A percentile compares a stretch with the other conserved stretches of the same genome.
phyloP scores from a whole-genome alignment of 306 rosid species.

The Nissolia schottii region DNA sequence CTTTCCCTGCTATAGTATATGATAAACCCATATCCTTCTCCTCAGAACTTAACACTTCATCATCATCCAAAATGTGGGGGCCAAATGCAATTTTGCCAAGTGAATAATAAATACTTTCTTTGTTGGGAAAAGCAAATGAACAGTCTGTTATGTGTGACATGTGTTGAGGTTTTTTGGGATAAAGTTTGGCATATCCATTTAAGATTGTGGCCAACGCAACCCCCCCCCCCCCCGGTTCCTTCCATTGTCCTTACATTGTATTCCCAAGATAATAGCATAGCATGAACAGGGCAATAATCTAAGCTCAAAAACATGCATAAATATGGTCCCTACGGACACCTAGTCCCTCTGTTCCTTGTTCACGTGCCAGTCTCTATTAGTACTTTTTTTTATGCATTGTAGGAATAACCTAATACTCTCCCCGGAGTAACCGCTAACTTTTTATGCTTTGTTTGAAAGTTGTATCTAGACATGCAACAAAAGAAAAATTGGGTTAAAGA shows the following conservation, averaged over 20 bases:
- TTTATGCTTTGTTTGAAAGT: too few relatives aligned
- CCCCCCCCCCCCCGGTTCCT: not conserved
- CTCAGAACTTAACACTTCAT: not conserved
- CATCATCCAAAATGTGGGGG: not conserved
- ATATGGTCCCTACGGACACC: slow-evolving; percentile 21
- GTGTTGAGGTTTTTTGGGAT: not conserved
- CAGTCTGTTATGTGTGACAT: not conserved
- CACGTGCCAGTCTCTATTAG: slow-evolving; percentile 23
- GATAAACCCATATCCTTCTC: not conserved
- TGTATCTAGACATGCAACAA: too few relatives aligned
- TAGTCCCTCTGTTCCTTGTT: not conserved
- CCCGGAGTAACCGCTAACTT: too few relatives aligned
- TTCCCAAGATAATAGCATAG: not conserved
- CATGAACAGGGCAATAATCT: not conserved
- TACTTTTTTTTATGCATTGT: not conserved
- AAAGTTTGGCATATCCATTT: slow-evolving; percentile 5
- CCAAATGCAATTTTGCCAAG: slow-evolving; percentile 1
- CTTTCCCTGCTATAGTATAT: not conserved
- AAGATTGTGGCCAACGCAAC: not conserved
- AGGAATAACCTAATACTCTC: not conserved
- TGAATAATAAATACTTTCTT: not conserved
- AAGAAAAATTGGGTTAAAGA: too few relatives aligned
- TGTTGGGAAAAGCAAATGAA: not conserved
- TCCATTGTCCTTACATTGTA: slow-evolving; percentile 13
- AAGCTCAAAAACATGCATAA: not conserved